Evolutionary conservation across 73 alveolate genomes (phyloP), one percentile per base, ranked within the genome.

Genomic region (Paramecium biaurelia): DNA sequence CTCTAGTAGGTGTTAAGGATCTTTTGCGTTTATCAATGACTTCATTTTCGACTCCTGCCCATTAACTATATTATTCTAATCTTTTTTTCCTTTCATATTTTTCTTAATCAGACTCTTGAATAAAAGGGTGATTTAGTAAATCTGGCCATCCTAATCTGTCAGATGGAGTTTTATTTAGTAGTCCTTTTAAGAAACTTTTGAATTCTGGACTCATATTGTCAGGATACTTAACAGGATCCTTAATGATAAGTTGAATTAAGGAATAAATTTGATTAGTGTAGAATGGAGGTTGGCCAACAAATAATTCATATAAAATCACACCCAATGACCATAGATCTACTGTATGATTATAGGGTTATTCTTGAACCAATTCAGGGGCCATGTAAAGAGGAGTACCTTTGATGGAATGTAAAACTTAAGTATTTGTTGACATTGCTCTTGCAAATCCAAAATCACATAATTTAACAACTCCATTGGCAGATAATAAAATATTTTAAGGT

Each of bases 401-500:
- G 82, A 99, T 98, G 24, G 99, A 98, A 26, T 99, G 98, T 45
- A 99, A 96, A 23, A 97, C 99, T 85, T 96, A 94, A 8, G 99
- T 99, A 92, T 98, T 96, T 24, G 98, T 93, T 47, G 99, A 97
- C 97, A 99, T 95, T 10, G 99, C 99, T 68, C 99, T 93, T 5
- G 99, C 99, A 88, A 99, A 99, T 30, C 99, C 99, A 92, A 99
- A 99, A 92, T 99, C 99, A 79, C 99, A 99, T 11, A 99, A 97
- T 96, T 99, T 99, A 45, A 99, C 99, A 14, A 96, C 97, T 45
- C 99, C 99, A 76, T 97, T 96, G 28, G 99, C 99, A 21, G 99
- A 94, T 34, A 99, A 96, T 87, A 99, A 95, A 82, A 99, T 98
- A 92, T 99, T 99, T 93, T 99, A 98, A 4, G 99, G 99, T 95